Conservation (phyloP, 257 asterid genomes). For the Solanum sparsipilum region DNA sequence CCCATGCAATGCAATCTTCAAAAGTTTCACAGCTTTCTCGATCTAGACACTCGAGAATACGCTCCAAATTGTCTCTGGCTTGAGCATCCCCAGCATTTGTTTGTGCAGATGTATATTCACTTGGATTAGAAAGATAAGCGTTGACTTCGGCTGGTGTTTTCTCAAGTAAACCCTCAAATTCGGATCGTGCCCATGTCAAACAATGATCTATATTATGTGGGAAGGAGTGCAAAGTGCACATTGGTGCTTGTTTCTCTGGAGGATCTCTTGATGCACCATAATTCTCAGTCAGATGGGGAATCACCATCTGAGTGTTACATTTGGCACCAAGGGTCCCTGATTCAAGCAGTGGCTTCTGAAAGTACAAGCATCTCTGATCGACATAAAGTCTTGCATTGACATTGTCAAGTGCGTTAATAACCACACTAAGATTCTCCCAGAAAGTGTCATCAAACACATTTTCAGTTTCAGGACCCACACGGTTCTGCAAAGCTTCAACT, state of each 20-base stretch:
- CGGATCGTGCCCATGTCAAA: conserved; percentile 96
- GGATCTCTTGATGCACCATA: conserved; percentile 97
- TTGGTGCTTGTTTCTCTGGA: conserved; percentile 95
- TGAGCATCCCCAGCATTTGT: conserved; percentile 89
- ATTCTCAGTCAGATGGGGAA: conserved; percentile 89
- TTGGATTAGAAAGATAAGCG: conserved; percentile 62
- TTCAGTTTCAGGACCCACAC: conserved; percentile 83
- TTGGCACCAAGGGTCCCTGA: conserved; percentile 98
- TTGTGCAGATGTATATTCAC: conserved; percentile 61
- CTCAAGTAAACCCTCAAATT: conserved; percentile 90
- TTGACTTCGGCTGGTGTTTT: conserved; percentile 89
- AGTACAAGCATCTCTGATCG: conserved; percentile 88
- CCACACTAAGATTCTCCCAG: conserved; percentile 77
- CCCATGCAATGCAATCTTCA: conserved; percentile 81
- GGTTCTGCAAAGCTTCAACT: conserved; percentile 85
- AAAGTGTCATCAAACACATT: conserved; percentile 74
- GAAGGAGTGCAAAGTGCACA: conserved; percentile 92
- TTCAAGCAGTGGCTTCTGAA: conserved; percentile 88
- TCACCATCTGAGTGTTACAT: conserved; percentile 89
- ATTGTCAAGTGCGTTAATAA: conserved; percentile 89
- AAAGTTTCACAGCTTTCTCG: conserved; percentile 67
- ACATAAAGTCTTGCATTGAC: conserved; percentile 91
- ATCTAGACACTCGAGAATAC: conserved; percentile 67
- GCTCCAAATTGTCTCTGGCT: conserved; percentile 86
- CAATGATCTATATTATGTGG: conserved; percentile 95